These are phyloP conservation scores for Isochrysis galbana DNA, from an alignment of 78 protist species.

Conservation along the genomic window DNA sequence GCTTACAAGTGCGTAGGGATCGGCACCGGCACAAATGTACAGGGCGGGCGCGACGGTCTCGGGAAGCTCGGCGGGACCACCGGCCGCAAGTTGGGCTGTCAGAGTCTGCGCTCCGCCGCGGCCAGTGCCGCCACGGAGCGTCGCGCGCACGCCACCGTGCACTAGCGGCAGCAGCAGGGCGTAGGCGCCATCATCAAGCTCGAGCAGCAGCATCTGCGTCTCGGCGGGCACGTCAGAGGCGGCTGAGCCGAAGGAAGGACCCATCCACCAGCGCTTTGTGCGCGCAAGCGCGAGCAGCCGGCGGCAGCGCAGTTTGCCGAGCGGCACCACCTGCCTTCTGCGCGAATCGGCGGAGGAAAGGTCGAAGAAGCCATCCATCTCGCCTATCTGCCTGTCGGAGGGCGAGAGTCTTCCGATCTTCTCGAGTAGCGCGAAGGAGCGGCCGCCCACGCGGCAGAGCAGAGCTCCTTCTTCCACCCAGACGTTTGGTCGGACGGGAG, in stretches of 20 bases:
- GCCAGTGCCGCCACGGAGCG: conserved; percentile 1
- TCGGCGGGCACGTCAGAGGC: not conserved
- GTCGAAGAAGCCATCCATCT: not conserved
- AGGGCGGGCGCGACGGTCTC: not conserved
- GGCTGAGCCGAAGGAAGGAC: not conserved
- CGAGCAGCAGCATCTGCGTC: conserved; percentile 36
- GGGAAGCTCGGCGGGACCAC: not conserved
- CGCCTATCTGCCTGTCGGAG: too few relatives aligned
- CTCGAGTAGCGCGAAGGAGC: too few relatives aligned
- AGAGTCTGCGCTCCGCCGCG: conserved; percentile 17
- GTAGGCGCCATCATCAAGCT: not conserved
- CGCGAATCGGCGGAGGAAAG: not conserved
- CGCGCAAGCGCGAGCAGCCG: not conserved
- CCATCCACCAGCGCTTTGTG: conserved; percentile 35
- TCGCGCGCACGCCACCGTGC: conserved; percentile 12
- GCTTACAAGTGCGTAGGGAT: not conserved
- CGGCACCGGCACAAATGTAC: not conserved
- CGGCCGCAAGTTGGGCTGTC: not conserved
- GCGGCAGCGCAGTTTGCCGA: not conserved
- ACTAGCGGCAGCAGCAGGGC: conserved; percentile 40
- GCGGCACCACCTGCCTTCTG: not conserved
- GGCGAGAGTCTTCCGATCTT: too few relatives aligned
- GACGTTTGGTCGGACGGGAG: too few relatives aligned
- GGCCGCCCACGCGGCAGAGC: too few relatives aligned
- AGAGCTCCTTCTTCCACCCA: too few relatives aligned